A percentile compares a stretch with the other conserved stretches of the same genome.
phyloP scores from a whole-genome alignment of 495 filamentous ascomycete genomes.

The Penicillium angulare region DNA sequence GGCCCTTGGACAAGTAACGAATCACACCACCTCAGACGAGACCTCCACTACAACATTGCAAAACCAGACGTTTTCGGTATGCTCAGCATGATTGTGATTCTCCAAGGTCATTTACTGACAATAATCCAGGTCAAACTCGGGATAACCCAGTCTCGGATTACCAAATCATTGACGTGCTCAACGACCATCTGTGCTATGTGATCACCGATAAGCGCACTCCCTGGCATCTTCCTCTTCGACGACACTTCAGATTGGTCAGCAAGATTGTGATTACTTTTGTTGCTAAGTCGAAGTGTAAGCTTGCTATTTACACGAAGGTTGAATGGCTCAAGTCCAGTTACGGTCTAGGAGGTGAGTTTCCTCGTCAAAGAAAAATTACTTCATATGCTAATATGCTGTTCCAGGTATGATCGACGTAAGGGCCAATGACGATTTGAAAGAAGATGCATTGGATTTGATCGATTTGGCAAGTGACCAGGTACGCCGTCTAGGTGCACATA shows the following conservation, averaged over 20 bases:
- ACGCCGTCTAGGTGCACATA: slow-evolving; percentile 70
- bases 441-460: slow-evolving; percentile 80
- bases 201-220: slow-evolving; percentile 84
- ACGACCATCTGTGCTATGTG: slow-evolving; percentile 95
- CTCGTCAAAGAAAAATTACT: not conserved
- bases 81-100: slow-evolving; percentile 1
- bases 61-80: slow-evolving; percentile 63
- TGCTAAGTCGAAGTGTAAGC: slow-evolving; percentile 86
- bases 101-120: not conserved
- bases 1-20: slow-evolving; percentile 76
- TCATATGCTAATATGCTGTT: slow-evolving; percentile 4
- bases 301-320: slow-evolving; percentile 82
- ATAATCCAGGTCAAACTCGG: slow-evolving; percentile 42
- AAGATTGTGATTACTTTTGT: slow-evolving; percentile 94
- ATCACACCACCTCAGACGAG: slow-evolving; percentile 65
- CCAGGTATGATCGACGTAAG: slow-evolving; percentile 70
- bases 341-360: slow-evolving; percentile 56
- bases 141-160: slow-evolving; percentile 67
- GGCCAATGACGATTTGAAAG: slow-evolving; percentile 74
- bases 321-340: slow-evolving; percentile 74
- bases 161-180: slow-evolving; percentile 86
- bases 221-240: slow-evolving; percentile 82
- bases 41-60: slow-evolving; percentile 78
- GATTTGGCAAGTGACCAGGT: slow-evolving; percentile 89
- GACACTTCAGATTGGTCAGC: slow-evolving; percentile 77